Percentiles rank a stretch among this genome's conserved stretches.
phyloP scores from a whole-genome alignment of 1,284 basidiomycete species.

The Leccinum angustisporum region DNA sequence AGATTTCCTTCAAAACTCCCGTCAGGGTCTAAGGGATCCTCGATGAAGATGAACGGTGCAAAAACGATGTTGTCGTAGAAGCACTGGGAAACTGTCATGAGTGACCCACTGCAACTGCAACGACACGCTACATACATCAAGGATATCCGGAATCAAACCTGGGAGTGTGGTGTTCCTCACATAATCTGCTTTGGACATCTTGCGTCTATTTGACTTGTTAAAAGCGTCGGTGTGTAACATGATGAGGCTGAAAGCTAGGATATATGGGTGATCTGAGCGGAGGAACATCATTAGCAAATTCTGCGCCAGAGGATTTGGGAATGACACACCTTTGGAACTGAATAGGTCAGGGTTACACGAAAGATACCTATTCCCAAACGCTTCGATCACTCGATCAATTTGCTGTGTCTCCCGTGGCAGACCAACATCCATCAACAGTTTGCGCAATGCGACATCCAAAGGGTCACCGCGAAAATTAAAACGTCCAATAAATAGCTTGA shows the following conservation, averaged over 20 bases:
- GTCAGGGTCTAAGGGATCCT: conserved; percentile 78
- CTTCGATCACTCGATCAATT: conserved; percentile 96
- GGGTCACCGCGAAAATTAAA: conserved; percentile 86
- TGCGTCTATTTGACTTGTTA: conserved; percentile 96
- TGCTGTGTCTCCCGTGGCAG: conserved; percentile 97
- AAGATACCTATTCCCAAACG: conserved; percentile 85
- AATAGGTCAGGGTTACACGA: conserved; percentile 86
- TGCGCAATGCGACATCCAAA: conserved; percentile 90
- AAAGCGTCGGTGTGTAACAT: conserved; percentile 99
- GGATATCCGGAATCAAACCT: conserved; percentile 80
- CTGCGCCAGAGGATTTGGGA: background rate
- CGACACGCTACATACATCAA: conserved; percentile 63
- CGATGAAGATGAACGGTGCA: conserved; percentile 94
- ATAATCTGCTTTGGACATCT: conserved; percentile 96
- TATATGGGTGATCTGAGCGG: conserved; percentile 85
- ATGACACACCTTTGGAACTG: conserved; percentile 62
- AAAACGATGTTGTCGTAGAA: conserved; percentile 97
- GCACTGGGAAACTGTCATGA: conserved; percentile 51
- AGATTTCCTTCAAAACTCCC: conserved; percentile 49
- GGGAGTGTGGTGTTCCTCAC: conserved; percentile 88
- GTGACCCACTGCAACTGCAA: conserved; percentile 5
- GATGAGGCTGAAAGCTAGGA: conserved; percentile 96
- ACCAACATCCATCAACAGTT: conserved; percentile 87
- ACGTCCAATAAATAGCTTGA: conserved; percentile 70
- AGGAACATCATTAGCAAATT: conserved; percentile 2